These are phyloP conservation scores for Anthracocystis setariae DNA, from an alignment of 1,284 basidiomycete species.

Conservation along the genomic window DNA sequence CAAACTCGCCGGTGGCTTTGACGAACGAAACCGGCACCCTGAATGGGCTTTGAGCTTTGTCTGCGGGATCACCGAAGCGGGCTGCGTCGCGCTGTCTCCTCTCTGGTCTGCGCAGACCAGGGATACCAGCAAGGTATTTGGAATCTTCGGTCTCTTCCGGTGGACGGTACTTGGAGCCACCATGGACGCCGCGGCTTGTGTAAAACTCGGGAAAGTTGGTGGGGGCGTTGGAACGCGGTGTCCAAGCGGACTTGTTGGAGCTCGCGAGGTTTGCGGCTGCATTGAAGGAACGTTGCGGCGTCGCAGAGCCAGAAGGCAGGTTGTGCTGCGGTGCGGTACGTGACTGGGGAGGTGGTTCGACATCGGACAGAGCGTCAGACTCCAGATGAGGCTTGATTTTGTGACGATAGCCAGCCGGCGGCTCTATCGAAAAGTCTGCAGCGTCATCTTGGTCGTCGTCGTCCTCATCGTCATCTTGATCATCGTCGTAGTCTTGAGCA, in stretches of 20 bases:
- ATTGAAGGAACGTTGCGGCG: constrained; percentile 16
- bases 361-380: constrained; percentile 10
- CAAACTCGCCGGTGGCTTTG: constrained; percentile 48
- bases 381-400: constrained; percentile 46
- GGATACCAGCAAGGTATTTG: constrained; percentile 46
- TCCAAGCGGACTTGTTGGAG: constrained; percentile 18
- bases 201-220: constrained; percentile 42
- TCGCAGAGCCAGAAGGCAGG: constrained; percentile 9
- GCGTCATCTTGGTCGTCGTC: constrained; percentile 16
- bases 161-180: constrained; percentile 33
- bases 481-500: constrained; percentile 13
- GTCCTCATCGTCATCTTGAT: constrained; percentile 14
- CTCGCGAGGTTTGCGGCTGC: constrained; percentile 1
- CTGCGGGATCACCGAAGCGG: constrained; percentile 42
- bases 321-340: constrained; percentile 1
- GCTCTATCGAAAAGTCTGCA: constrained; percentile 35
- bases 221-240: constrained; percentile 20
- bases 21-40: constrained; percentile 53
- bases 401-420: constrained; percentile 35
- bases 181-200: constrained; percentile 27
- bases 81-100: constrained; percentile 13
- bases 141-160: constrained; percentile 50
- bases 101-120: constrained; percentile 33
- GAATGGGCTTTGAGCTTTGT: constrained; percentile 26
- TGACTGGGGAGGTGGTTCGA: constrained; percentile 1